Base-by-base conservation (phyloP, 2,329 filamentous ascomycete genomes). In the Fusarium sp. region DNA sequence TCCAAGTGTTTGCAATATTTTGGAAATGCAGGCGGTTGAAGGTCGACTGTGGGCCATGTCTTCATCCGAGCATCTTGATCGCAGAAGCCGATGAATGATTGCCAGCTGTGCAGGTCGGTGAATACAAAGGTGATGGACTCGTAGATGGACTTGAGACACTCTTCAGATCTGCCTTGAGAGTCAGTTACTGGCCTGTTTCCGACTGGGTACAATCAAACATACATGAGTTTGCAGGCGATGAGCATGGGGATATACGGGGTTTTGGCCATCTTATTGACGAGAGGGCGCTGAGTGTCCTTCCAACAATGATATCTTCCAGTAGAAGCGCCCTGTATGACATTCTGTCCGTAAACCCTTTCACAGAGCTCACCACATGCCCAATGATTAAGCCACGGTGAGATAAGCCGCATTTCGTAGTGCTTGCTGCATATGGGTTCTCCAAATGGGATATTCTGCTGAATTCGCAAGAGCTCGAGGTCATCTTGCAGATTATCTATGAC, bases 131-230 rank as follows among this genome's bases (percentile, higher is more conserved):
- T 61, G 0, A 38, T 35, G 6, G 57, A 55, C 27, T 60, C 57
- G n/a, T 61, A 61, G 14, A 66, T 61, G 11, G 56, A 55, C 29
- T 66, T 60, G 33, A 61, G 55, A 31, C 63, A 65, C 35, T 61
- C 44, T 5, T 38, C n/a, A 5, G 35, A 65, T 31, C 63, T 53
- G 8, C 10, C 4, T 49, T 44, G 16, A 8, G 4, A 38, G 44
- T 38, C 55, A 59, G 33, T 22, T 3, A 9, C 33, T 27, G 16
- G 24, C 3, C 3, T 14, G 11, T 20, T 8, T 31, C 14, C 9
- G 2, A 6, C 42, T 31, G 20, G 6, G 11, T 17, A 51, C 10
- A 4, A 2, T 9, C 10, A 42, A 9, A 60, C 40, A 33, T 10
- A 55, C 63, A 61, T 31, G 8, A 31, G 16, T 22, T 65, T 65